These are phyloP conservation scores for Aspergillus jensenii DNA, from an alignment of 2,329 filamentous ascomycete species.

Conservation along the genomic window DNA sequence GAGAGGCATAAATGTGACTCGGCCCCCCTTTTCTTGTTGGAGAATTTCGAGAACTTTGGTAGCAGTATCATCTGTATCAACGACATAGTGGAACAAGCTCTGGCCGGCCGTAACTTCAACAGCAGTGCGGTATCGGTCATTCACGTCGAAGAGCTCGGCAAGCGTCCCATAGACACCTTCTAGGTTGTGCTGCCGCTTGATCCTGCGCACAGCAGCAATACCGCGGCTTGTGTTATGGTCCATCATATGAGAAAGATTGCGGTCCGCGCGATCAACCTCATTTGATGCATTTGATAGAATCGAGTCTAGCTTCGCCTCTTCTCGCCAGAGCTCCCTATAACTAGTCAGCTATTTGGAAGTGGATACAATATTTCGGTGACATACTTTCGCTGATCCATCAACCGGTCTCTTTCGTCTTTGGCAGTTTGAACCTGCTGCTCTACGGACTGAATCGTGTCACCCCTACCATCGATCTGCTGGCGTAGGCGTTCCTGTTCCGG, in stretches of 20 bases:
- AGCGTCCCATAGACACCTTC: constrained; percentile 88
- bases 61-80: constrained; percentile 86
- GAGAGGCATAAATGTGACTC: constrained; percentile 92
- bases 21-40: constrained; percentile 75
- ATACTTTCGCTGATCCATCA: constrained; percentile 80
- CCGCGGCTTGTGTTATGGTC: constrained; percentile 85
- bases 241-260: constrained; percentile 78
- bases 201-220: constrained; percentile 78
- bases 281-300: constrained; percentile 72
- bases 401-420: constrained; percentile 72
- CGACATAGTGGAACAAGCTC: constrained; percentile 93
- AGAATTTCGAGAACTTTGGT: constrained; percentile 77
- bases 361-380: constrained; percentile 12
- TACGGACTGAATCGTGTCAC: constrained; percentile 69
- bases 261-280: constrained; percentile 76
- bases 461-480: constrained; percentile 74
- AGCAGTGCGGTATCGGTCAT: constrained; percentile 79
- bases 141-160: constrained; percentile 87
- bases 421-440: constrained; percentile 73
- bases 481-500: constrained; percentile 69
- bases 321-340: constrained; percentile 68
- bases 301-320: constrained; percentile 82
- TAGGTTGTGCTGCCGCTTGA: constrained; percentile 77
- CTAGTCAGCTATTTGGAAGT: constrained; percentile 6
- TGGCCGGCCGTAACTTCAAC: constrained; percentile 91